Conservation (phyloP, 306 rosid species). For the Lathyrus aphaca region DNA sequence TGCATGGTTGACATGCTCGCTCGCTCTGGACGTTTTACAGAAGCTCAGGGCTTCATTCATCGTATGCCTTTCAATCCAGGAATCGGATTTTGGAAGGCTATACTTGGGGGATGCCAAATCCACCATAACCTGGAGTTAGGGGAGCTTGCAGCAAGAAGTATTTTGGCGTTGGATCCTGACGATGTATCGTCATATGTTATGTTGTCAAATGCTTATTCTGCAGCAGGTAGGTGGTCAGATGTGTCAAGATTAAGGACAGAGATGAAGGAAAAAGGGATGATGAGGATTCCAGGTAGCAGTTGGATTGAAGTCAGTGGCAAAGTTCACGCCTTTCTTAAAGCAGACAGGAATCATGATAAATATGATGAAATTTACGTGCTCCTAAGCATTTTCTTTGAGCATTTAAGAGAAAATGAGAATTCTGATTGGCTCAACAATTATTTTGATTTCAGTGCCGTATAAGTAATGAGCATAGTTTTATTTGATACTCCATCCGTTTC, state of each 20-base stretch:
- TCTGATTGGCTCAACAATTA: constrained; percentile 42
- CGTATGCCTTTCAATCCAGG: constrained; percentile 78
- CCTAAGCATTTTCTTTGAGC: constrained; percentile 48
- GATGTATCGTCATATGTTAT: constrained; percentile 85
- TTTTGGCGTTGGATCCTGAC: constrained; percentile 72
- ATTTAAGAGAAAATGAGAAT: constrained; percentile 51
- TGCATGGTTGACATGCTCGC: constrained; percentile 88
- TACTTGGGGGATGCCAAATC: constrained; percentile 92
- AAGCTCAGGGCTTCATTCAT: constrained; percentile 63
- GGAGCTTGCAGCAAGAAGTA: constrained; percentile 70
- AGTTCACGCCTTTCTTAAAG: constrained; percentile 64
- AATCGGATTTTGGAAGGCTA: constrained; percentile 89
- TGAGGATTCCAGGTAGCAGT: constrained; percentile 87
- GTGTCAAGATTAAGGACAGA: constrained; percentile 64
- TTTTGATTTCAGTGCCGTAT: constrained; percentile 34
- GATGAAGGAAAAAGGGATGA: constrained; percentile 84
- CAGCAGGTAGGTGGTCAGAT: constrained; percentile 77
- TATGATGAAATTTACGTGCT: constrained; percentile 53
- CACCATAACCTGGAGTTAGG: constrained; percentile 74
- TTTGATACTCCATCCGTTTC: background rate
- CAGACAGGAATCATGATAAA: constrained; percentile 60
- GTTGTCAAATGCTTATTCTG: constrained; percentile 89
- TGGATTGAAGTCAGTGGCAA: constrained; percentile 80
- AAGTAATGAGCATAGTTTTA: constrained; percentile 12
- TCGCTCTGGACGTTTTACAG: constrained; percentile 67